A percentile compares a stretch with the other conserved stretches of the same genome.
Conservation (phyloP, 768 basidiomycete species). For the Macrolepiota fuliginosa region DNA sequence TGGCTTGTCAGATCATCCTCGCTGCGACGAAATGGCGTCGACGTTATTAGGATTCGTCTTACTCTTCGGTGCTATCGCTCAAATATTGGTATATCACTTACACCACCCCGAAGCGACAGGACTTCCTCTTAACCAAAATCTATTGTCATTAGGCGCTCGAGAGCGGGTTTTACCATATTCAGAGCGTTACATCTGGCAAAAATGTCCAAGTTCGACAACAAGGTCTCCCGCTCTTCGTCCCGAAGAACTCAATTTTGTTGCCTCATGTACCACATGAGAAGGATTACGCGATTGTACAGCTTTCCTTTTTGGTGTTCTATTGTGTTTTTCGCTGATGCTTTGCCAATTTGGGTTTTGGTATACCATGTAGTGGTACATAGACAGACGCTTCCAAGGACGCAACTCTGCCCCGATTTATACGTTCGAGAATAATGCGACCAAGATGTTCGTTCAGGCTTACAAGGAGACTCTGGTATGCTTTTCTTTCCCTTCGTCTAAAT, state of each 20-base stretch:
- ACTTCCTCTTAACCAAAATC: not conserved
- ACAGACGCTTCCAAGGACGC: not conserved
- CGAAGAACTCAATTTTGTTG: not conserved
- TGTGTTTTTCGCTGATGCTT: not conserved
- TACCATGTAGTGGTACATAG: not conserved
- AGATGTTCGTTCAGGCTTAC: constrained; percentile 1
- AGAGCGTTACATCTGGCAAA: not conserved
- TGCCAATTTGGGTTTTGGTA: not conserved
- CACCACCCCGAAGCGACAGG: not conserved
- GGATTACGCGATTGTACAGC: not conserved
- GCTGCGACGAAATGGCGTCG: not conserved
- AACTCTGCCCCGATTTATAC: not conserved
- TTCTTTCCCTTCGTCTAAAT: too few species aligned
- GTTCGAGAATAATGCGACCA: not conserved
- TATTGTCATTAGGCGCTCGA: not conserved
- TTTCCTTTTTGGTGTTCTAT: not conserved
- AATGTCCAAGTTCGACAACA: not conserved
- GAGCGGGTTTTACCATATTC: constrained; percentile 3
- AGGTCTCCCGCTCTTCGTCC: not conserved
- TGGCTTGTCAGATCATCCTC: not conserved
- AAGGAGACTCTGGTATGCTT: not conserved
- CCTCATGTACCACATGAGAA: not conserved
- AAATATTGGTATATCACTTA: not conserved
- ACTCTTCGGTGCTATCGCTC: not conserved
- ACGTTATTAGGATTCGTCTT: not conserved